phyloP scores from a whole-genome alignment of 257 asterid species.

The Striga asiatica region DNA sequence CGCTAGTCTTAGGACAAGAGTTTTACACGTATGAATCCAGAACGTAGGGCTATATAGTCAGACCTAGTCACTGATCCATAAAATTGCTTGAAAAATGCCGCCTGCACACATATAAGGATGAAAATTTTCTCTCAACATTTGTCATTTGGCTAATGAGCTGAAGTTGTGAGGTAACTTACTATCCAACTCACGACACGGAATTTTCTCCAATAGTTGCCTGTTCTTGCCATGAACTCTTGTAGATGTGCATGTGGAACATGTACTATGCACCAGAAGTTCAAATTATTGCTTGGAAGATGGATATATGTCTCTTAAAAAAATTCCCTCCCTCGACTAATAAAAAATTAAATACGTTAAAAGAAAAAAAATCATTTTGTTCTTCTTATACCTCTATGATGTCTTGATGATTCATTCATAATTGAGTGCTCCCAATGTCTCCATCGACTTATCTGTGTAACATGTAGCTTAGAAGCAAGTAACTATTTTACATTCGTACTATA shows the following conservation, averaged over 20 bases:
- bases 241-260: constrained; percentile 24
- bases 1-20: background rate
- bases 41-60: constrained; percentile 64
- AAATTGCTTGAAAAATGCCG: constrained; percentile 74
- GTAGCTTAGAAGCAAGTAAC: background rate
- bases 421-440: constrained; percentile 79
- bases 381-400: constrained; percentile 27
- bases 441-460: constrained; percentile 41
- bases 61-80: constrained; percentile 79
- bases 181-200: constrained; percentile 51
- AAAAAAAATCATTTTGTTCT: background rate
- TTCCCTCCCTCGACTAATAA: background rate
- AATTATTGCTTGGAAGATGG: background rate
- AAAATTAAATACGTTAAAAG: background rate
- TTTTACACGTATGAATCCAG: constrained; percentile 70
- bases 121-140: background rate
- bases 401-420: constrained; percentile 24
- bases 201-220: constrained; percentile 74
- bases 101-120: constrained; percentile 33
- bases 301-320: background rate
- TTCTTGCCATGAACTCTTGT: constrained; percentile 36
- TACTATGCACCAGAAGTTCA: constrained; percentile 15
- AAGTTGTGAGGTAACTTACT: constrained; percentile 30
- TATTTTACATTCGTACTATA: background rate
- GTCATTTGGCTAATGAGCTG: background rate